A percentile compares a stretch with the other conserved stretches of the same genome.
These are phyloP conservation scores for Scheffersomyces titani DNA, from an alignment of 1,139 yeast genomes.

Conservation along the genomic window DNA sequence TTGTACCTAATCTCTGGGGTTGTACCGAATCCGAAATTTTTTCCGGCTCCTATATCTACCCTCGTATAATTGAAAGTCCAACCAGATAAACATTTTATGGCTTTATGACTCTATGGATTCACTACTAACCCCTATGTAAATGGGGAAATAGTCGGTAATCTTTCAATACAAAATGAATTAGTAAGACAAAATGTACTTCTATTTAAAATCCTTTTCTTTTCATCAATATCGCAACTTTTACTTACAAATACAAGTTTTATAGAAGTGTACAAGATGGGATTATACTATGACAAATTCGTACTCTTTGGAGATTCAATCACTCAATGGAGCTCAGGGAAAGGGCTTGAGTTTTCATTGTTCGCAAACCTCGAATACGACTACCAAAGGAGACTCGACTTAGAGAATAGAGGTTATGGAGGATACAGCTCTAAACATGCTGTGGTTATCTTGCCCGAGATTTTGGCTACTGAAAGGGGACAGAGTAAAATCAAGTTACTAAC, in stretches of 20 bases:
- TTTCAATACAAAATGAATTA: too few relatives aligned
- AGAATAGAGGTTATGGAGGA: slow-evolving; percentile 65
- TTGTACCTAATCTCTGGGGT: too few relatives aligned
- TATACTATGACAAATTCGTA: slow-evolving; percentile 46
- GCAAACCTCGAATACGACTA: slow-evolving; percentile 53
- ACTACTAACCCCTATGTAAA: too few relatives aligned
- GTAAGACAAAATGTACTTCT: too few relatives aligned
- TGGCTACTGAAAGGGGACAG: slow-evolving; percentile 41
- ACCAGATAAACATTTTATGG: too few relatives aligned
- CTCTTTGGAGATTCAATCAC: slow-evolving; percentile 75
- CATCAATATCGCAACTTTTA: too few relatives aligned
- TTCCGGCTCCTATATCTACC: neutral
- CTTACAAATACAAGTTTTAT: neutral
- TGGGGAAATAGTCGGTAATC: too few relatives aligned
- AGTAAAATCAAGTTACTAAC: slow-evolving; percentile 38
- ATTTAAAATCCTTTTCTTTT: too few relatives aligned
- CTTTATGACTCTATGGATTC: too few relatives aligned
- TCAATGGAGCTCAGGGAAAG: slow-evolving; percentile 45
- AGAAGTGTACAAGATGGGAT: slow-evolving; percentile 3
- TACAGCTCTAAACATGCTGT: slow-evolving; percentile 58
- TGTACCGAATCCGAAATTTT: neutral
- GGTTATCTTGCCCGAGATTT: slow-evolving; percentile 45
- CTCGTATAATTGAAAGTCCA: neutral
- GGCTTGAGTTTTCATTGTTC: slow-evolving; percentile 47
- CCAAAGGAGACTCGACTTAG: slow-evolving; percentile 52